Conservation (phyloP, 2,329 filamentous ascomycete species). For the Chrysosporium queenslandicum region DNA sequence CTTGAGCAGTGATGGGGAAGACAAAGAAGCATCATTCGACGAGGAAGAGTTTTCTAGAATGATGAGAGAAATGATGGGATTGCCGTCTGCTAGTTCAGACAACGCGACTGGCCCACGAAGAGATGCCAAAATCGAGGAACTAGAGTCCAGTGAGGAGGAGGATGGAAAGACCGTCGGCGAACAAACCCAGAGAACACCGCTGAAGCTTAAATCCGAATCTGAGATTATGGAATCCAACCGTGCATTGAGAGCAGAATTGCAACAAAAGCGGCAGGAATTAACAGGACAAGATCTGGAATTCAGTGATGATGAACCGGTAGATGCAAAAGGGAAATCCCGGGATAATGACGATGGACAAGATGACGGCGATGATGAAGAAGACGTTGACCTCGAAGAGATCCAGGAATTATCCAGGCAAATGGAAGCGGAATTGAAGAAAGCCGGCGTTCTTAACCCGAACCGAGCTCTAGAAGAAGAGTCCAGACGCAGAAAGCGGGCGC, state of each 20-base stretch:
- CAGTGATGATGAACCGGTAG: conserved; percentile 41
- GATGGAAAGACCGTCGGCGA: conserved; percentile 41
- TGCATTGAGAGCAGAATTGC: conserved; percentile 3
- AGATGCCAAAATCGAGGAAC: conserved; percentile 8
- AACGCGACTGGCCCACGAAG: conserved; percentile 18
- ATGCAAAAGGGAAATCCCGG: neutral
- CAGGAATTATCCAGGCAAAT: conserved; percentile 37
- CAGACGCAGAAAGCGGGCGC: conserved; percentile 19
- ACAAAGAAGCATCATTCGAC: conserved; percentile 68
- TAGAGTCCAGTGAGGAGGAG: conserved; percentile 31
- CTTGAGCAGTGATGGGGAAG: conserved; percentile 54
- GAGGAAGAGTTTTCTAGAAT: conserved; percentile 75
- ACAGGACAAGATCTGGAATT: neutral
- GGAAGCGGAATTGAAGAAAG: conserved; percentile 40
- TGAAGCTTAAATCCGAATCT: conserved; percentile 34
- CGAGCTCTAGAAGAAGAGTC: conserved; percentile 19
- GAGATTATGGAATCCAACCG: conserved; percentile 5
- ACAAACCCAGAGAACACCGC: conserved; percentile 19
- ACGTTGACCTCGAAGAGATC: conserved; percentile 47
- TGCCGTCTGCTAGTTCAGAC: conserved; percentile 36
- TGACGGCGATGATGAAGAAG: conserved; percentile 20
- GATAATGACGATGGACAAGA: conserved; percentile 32
- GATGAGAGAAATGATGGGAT: conserved; percentile 88
- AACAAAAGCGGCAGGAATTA: neutral
- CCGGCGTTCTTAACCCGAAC: conserved; percentile 37